Evolutionary conservation across 257 asterid genomes (phyloP).

Genomic region (Buddleja alternifolia): DNA sequence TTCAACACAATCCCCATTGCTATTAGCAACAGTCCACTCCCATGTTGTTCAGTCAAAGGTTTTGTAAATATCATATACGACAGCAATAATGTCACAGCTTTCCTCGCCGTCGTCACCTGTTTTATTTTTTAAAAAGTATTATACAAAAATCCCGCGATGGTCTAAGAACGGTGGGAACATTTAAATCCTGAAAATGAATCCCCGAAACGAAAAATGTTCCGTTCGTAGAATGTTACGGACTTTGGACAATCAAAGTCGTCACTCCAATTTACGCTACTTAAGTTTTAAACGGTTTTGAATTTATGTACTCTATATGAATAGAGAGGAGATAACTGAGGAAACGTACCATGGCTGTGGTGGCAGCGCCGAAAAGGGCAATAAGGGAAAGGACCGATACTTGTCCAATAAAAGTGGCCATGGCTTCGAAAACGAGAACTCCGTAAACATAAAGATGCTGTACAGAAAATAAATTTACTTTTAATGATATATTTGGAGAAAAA

Average conservation of each 20-base stretch:
- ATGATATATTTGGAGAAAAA: neutral
- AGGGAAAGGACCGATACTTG: constrained; percentile 96
- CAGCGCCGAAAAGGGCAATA: constrained; percentile 90
- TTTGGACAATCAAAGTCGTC: too few species aligned
- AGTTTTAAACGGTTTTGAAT: too few species aligned
- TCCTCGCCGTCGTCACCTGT: constrained; percentile 94
- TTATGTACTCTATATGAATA: too few species aligned
- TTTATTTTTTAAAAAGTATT: neutral
- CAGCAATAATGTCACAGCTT: constrained; percentile 80
- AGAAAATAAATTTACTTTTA: neutral
- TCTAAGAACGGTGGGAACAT: too few species aligned
- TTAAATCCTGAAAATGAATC: too few species aligned
- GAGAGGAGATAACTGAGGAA: too few species aligned
- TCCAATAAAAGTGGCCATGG: constrained; percentile 90
- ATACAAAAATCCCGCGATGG: too few species aligned
- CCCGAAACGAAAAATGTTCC: too few species aligned
- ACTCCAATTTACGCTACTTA: too few species aligned
- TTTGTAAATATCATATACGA: constrained; percentile 90
- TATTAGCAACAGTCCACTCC: constrained; percentile 69
- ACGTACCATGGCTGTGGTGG: constrained; percentile 91
- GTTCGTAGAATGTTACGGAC: too few species aligned
- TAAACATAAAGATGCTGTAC: constrained; percentile 91
- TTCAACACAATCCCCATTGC: constrained; percentile 80
- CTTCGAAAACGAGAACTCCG: constrained; percentile 88
- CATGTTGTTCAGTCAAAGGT: constrained; percentile 87